Evolutionary conservation across 106 monocot species (phyloP), one percentile per base, ranked within the genome.

Genomic region (Allium cepa): DNA sequence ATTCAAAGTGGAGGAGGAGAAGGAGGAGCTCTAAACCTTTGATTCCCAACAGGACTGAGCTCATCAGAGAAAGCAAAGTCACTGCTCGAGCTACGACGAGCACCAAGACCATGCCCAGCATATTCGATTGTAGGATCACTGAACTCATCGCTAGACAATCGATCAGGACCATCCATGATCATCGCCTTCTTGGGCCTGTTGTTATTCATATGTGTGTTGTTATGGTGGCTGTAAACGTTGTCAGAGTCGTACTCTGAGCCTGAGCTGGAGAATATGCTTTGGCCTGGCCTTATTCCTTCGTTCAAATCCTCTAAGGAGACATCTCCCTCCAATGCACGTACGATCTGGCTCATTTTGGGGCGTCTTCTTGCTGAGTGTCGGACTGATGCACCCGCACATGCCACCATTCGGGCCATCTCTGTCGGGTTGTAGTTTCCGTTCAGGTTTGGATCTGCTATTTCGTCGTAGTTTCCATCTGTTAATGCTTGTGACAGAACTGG

Each of bases 261-360:
- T 10, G 85, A 85, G 73, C 85, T 66, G 66, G 79, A 88, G n/a
- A 73, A 27, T 76, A 77, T 73, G 77, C 88, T 85, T 50, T 81
- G 83, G 61, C 88, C 88, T 0, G 85, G 81, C 68, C 77, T 76
- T 77, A 82, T 67, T 49, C 85, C 84, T 56, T 88, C 82, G 48
- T 77, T 88, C 68, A 88, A 59, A 63, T 88, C 88, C 17, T 88
- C 88, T 1, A 88, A 74, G 10, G 75, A 85, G 46, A 89, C 77
- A 56, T 85, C 85, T 10, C 85, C 89, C 22, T 82, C 89, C 46
- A 89, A 49, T 49, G 85, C 85, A 50, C 85, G 77, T 16, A 89
- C 82, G 64, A 89, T 82, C 88, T 97, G 96, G 71, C 96, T 92
- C 96, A 92, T 97, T 56, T 87, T 97, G 0, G 96, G 96, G 55